Evolutionary conservation across 768 basidiomycete genomes (phyloP), one percentile per base, ranked within the genome.

Genomic region (Suillus ampliporus): DNA sequence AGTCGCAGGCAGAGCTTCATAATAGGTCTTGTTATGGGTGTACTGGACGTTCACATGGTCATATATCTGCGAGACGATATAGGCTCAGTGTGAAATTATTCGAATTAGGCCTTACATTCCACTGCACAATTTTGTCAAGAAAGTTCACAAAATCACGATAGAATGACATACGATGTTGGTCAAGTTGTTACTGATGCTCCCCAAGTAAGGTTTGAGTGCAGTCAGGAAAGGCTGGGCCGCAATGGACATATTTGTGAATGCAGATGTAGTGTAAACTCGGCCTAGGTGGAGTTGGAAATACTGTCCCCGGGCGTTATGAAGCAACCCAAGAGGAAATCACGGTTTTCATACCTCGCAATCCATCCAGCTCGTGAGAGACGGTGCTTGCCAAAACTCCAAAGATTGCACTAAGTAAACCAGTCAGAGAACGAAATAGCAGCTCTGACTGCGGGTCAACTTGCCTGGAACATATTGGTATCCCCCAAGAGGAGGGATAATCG

Each of bases 391-490:
- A 83, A 15, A 86, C 74, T 91, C 89, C 52, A 92, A 87, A 21
- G 60, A 61, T 38, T 61, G 51, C 52, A 62, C 61, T 62, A 44
- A 28, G 48, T 5, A 4, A 17, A 28, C 9, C 9, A 48, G 17
- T 50, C 28, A 50, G 28, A 10, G 14, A 28, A 50, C 11, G 31
- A 51, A 58, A 52, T n/a, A n/a, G 19, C 28, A 31, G 13, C 37
- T 2, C 14, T 52, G 31, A 13, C 11, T 21, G 19, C 14, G 10
- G 21, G 26, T 28, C 15, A 17, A 21, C 35, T 61, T 34, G 48
- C 54, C 54, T 48, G 91, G 89, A 56, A 93, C 83, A 68, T 92
- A 93, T 77, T 91, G 89, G 72, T 92, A 93, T 2, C 89, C 89
- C 17, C 85, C 84, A 19, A 92, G 81, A 21, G 91, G 91, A 2